These are phyloP conservation scores for Botrytis tulipae DNA, from an alignment of 2,329 filamentous ascomycete genomes.

Conservation along the genomic window DNA sequence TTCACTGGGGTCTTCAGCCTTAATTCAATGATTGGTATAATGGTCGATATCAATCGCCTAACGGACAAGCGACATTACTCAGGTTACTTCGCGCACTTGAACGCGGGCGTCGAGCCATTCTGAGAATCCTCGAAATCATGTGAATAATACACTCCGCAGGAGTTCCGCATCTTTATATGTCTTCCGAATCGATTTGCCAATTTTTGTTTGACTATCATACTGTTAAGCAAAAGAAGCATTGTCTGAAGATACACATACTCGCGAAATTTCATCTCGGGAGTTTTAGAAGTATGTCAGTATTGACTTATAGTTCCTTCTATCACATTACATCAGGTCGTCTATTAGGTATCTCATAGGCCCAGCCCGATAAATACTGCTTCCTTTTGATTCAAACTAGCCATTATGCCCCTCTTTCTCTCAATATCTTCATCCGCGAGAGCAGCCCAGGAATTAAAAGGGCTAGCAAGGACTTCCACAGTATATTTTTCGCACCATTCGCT, in stretches of 20 bases:
- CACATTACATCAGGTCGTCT: background rate
- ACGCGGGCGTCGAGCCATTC: background rate
- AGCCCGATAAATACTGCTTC: background rate
- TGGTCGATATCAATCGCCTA: background rate
- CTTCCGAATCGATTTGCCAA: no score
- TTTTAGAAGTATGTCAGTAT: background rate
- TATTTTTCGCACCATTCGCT: background rate
- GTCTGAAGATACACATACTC: background rate
- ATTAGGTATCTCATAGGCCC: background rate
- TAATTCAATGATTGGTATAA: background rate
- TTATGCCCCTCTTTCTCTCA: background rate
- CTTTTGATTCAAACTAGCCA: background rate
- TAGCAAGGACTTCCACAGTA: background rate
- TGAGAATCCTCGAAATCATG: background rate
- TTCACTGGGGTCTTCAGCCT: background rate
- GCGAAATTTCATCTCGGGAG: background rate
- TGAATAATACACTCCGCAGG: background rate
- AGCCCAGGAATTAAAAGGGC: background rate
- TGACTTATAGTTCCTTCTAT: background rate
- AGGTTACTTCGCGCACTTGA: background rate
- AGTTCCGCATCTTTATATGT: background rate
- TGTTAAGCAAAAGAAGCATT: background rate
- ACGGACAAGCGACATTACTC: background rate
- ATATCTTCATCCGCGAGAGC: background rate
- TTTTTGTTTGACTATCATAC: background rate